Conservation (phyloP, 2,329 filamentous ascomycete genomes). For the Penicillium capsulatum region DNA sequence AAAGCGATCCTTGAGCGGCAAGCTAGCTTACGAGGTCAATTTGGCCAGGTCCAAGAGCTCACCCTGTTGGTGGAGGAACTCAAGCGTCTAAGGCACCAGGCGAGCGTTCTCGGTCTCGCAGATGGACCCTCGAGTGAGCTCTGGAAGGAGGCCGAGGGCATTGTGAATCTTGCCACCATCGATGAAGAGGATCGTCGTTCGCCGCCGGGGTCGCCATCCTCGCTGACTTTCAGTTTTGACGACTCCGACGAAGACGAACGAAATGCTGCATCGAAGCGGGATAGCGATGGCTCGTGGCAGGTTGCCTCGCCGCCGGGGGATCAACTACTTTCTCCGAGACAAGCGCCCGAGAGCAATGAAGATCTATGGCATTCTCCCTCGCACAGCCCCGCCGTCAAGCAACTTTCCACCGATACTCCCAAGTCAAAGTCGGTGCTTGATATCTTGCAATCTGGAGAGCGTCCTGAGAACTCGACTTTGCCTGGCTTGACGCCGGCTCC, state of each 20-base stretch:
- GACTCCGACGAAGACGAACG: conserved; percentile 53
- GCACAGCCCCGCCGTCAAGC: conserved; percentile 30
- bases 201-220: conserved; percentile 52
- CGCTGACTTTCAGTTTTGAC: conserved; percentile 56
- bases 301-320: conserved; percentile 23
- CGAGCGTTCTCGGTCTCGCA: conserved; percentile 51
- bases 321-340: conserved; percentile 22
- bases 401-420: conserved; percentile 54
- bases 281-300: conserved; percentile 32
- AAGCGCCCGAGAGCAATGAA: conserved; percentile 24
- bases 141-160: conserved; percentile 63
- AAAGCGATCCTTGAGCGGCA: conserved; percentile 61
- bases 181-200: conserved; percentile 53
- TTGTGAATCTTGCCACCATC: conserved; percentile 63
- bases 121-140: conserved; percentile 51
- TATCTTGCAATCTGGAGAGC: conserved; percentile 52
- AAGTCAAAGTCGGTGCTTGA: conserved; percentile 61
- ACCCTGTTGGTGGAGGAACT: conserved; percentile 62
- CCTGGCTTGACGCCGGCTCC: conserved; percentile 21
- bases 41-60: conserved; percentile 60
- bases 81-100: conserved; percentile 57
- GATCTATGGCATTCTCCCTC: conserved; percentile 21
- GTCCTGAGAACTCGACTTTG: conserved; percentile 27
- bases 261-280: conserved; percentile 28
- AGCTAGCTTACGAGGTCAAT: conserved; percentile 62